These are phyloP conservation scores for Penicillium angulare DNA, from an alignment of 495 filamentous ascomycete species.

Conservation along the genomic window DNA sequence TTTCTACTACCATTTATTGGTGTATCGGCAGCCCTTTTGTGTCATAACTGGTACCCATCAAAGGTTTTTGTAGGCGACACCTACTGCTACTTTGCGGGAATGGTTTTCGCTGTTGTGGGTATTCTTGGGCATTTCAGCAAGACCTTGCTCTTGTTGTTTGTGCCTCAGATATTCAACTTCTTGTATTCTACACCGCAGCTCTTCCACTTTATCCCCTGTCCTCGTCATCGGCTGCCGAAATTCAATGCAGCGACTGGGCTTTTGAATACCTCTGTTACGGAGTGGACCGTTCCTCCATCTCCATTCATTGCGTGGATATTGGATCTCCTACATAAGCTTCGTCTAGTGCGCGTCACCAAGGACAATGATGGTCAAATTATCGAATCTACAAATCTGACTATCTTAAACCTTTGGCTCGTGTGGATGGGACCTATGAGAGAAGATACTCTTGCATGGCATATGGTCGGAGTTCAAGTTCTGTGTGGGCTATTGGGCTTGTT, in stretches of 20 bases:
- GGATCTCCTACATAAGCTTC: conserved; percentile 60
- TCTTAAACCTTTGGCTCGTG: conserved; percentile 93
- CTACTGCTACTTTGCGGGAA: conserved; percentile 98
- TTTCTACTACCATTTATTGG: conserved; percentile 92
- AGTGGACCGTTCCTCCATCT: conserved; percentile 71
- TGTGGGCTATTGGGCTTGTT: conserved; percentile 81
- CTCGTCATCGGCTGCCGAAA: conserved; percentile 82
- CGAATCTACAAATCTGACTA: conserved; percentile 86
- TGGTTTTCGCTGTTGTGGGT: conserved; percentile 96
- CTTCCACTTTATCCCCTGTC: conserved; percentile 85
- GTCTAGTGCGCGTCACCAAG: conserved; percentile 61
- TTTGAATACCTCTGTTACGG: conserved; percentile 78
- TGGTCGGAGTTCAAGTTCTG: conserved; percentile 69
- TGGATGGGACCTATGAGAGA: conserved; percentile 93
- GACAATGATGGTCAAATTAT: conserved; percentile 68
- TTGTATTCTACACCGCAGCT: conserved; percentile 89
- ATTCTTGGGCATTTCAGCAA: conserved; percentile 98
- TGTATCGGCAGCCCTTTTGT: conserved; percentile 80
- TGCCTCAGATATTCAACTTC: conserved; percentile 97
- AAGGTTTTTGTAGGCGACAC: conserved; percentile 96
- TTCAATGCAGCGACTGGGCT: conserved; percentile 83
- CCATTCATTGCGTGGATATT: conserved; percentile 57
- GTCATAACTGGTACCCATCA: conserved; percentile 95
- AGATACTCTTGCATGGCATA: conserved; percentile 72
- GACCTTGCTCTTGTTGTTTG: conserved; percentile 83